Conservation (phyloP, 139 green algal genomes). For the Tetraselmis striata region DNA sequence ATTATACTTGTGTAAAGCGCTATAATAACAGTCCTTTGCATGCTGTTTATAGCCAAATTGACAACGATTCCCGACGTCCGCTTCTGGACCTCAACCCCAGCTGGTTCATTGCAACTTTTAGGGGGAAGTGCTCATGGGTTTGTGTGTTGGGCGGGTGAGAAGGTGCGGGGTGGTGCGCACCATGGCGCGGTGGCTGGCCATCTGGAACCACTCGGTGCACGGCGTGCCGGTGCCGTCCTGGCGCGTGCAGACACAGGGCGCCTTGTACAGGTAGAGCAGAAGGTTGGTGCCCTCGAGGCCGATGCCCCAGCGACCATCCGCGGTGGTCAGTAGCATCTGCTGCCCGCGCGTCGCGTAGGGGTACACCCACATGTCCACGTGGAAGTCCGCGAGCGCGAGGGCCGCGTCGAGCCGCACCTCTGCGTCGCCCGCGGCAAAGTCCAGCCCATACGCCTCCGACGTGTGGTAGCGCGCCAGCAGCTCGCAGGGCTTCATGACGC, state of each 20-base stretch:
- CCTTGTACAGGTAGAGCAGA: not conserved
- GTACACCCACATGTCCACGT: conserved; percentile 15
- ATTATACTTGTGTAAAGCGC: no score
- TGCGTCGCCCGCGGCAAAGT: conserved; percentile 4
- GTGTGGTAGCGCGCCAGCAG: conserved; percentile 8
- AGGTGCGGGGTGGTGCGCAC: no score
- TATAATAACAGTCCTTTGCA: no score
- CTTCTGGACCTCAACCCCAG: no score
- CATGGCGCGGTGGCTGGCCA: not conserved
- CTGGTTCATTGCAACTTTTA: no score
- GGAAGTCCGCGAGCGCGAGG: not conserved
- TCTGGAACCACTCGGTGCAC: not conserved
- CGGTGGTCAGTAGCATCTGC: not conserved
- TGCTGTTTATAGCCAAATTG: no score
- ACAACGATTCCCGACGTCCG: no score
- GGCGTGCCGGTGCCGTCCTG: not conserved
- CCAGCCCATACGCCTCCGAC: conserved; percentile 3
- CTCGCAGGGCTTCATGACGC: conserved; percentile 9
- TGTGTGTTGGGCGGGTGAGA: no score
- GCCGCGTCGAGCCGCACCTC: not conserved
- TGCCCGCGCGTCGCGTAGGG: not conserved
- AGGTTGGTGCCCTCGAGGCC: not conserved
- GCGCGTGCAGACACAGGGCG: not conserved
- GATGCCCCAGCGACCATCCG: not conserved
- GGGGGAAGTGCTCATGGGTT: no score